Percentiles rank a stretch among this genome's conserved stretches.
These are phyloP conservation scores for Otatea glauca DNA, from an alignment of 176 grass and related monocot species.

Conservation along the genomic window DNA sequence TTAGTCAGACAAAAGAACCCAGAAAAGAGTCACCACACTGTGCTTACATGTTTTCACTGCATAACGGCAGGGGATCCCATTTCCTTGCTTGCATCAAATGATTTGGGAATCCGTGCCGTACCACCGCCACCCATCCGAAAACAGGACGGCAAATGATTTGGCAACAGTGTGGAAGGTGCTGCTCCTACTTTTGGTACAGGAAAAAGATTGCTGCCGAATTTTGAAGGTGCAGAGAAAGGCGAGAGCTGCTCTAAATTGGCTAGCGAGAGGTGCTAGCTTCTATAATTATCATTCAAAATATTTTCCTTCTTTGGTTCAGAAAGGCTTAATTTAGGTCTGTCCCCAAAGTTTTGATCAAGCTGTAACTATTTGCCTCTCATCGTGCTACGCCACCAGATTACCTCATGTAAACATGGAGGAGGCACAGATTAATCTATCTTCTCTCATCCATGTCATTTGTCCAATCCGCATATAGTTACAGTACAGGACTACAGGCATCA, in stretches of 20 bases:
- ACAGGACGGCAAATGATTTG: not conserved
- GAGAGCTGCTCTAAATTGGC: not conserved
- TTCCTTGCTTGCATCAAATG: not conserved
- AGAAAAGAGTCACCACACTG: not conserved
- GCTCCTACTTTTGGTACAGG: not conserved
- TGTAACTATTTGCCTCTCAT: not conserved
- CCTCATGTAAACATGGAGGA: not conserved
- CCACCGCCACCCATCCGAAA: not conserved
- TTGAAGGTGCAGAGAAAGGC: not conserved
- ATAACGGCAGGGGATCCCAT: not conserved
- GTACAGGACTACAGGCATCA: not conserved
- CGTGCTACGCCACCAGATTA: not conserved
- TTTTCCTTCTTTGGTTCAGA: not conserved
- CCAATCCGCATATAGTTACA: not conserved
- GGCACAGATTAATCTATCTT: not conserved
- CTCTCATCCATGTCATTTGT: not conserved
- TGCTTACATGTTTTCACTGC: not conserved
- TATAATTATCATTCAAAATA: not conserved
- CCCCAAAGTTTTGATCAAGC: not conserved
- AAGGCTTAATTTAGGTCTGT: not conserved
- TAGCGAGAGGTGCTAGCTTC: not conserved
- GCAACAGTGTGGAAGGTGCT: not conserved
- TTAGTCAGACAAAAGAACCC: not conserved
- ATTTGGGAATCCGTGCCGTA: not conserved
- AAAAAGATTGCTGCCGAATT: slow-evolving; percentile 3